Conservation (phyloP, 2,329 filamentous ascomycete species). For the Gnomoniopsis smithogilvyi region DNA sequence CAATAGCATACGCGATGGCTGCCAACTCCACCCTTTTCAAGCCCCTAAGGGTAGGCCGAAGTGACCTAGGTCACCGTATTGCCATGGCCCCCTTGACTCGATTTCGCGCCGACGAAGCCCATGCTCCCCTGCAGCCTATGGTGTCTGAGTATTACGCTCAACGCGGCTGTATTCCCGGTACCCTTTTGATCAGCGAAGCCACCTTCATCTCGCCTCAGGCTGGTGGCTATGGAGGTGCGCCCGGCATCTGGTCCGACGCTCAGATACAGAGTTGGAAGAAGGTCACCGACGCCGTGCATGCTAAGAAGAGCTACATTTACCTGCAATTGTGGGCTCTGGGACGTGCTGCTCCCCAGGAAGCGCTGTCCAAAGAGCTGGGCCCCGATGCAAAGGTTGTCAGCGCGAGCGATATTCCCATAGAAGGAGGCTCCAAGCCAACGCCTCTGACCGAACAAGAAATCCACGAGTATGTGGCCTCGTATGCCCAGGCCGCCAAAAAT, state of each 20-base stretch:
- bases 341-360: constrained; percentile 33
- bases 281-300: constrained; percentile 60
- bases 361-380: constrained; percentile 21
- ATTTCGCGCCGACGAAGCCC: constrained; percentile 41
- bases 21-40: constrained; percentile 31
- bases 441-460: constrained; percentile 41
- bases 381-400: constrained; percentile 32
- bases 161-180: constrained; percentile 37
- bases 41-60: constrained; percentile 41
- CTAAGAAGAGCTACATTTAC: constrained; percentile 57
- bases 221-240: constrained; percentile 41
- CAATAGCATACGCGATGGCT: constrained; percentile 1
- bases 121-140: constrained; percentile 24
- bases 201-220: constrained; percentile 37
- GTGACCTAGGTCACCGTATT: constrained; percentile 48
- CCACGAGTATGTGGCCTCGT: constrained; percentile 28
- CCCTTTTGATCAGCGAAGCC: constrained; percentile 42
- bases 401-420: constrained; percentile 41
- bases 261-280: constrained; percentile 58
- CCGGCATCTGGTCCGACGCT: constrained; percentile 53
- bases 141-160: constrained; percentile 41
- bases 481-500: constrained; percentile 30
- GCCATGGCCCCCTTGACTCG: constrained; percentile 51
- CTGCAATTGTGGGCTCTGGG: constrained; percentile 55
- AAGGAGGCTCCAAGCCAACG: constrained; percentile 34